Evolutionary conservation across 306 rosid genomes (phyloP).

Genomic region (Cicer pinnatifidum): DNA sequence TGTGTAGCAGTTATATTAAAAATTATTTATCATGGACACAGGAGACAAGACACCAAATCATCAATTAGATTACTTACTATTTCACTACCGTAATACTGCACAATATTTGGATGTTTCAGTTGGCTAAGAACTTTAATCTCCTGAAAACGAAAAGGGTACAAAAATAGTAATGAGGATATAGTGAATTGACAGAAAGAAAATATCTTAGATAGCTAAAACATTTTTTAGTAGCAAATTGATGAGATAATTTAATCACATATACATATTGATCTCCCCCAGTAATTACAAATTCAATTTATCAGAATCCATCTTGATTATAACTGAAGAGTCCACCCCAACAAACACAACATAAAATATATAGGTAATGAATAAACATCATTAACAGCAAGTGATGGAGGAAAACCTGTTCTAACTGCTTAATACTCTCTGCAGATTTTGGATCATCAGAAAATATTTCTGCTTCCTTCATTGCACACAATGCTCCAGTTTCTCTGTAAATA

Average conservation of each 20-base stretch:
- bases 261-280: background rate
- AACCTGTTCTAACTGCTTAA: constrained; percentile 97
- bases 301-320: background rate
- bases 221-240: constrained; percentile 25
- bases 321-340: constrained; percentile 6
- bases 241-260: background rate
- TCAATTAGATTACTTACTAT: constrained; percentile 63
- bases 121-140: constrained; percentile 92
- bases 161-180: constrained; percentile 36
- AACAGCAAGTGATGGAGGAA: constrained; percentile 28
- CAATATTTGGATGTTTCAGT: constrained; percentile 87
- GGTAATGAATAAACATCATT: constrained; percentile 9
- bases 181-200: constrained; percentile 4
- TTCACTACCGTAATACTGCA: constrained; percentile 94
- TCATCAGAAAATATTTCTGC: constrained; percentile 85
- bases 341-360: background rate
- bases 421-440: constrained; percentile 88
- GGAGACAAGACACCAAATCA: constrained; percentile 39
- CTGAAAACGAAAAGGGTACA: constrained; percentile 48
- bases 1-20: constrained; percentile 10
- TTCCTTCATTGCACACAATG: constrained; percentile 99
- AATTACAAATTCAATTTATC: background rate
- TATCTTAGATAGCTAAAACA: constrained; percentile 23
- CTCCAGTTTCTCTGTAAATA: constrained; percentile 77
- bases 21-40: constrained; percentile 33